Evolutionary conservation across 768 basidiomycete species (phyloP).

Genomic region (Galerina sulciceps): DNA sequence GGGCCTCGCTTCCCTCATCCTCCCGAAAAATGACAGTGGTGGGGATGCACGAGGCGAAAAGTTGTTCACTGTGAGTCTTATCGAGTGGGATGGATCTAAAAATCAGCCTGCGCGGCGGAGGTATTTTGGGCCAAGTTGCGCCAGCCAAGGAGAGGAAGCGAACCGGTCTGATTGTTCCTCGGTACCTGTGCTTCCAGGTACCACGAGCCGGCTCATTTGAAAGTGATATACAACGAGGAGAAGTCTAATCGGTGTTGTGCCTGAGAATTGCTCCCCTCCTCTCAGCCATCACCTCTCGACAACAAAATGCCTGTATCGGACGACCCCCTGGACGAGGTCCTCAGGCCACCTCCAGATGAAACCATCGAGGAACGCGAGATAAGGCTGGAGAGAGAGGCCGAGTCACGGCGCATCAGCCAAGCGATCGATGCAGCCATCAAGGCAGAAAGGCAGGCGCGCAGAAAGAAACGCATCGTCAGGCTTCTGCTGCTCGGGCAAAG

Average conservation of each 20-base stretch:
- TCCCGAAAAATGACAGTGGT: conserved; percentile 18
- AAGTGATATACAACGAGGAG: conserved; percentile 20
- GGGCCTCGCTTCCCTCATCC: not conserved
- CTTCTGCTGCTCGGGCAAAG: conserved; percentile 81
- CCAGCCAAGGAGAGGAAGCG: not conserved
- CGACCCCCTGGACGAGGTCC: conserved; percentile 70
- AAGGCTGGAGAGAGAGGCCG: conserved; percentile 64
- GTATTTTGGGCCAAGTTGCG: too few relatives aligned
- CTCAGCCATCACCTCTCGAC: conserved; percentile 10
- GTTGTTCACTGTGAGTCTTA: not conserved
- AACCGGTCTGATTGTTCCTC: conserved; percentile 28
- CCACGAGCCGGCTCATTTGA: conserved; percentile 19
- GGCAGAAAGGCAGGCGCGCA: conserved; percentile 60
- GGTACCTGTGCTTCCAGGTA: conserved; percentile 29
- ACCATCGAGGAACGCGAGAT: conserved; percentile 57
- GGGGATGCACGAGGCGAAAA: not conserved
- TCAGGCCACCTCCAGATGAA: conserved; percentile 72
- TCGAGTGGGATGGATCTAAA: not conserved
- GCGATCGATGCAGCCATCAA: conserved; percentile 80
- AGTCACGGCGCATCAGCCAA: conserved; percentile 65
- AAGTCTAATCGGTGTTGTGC: conserved; percentile 26
- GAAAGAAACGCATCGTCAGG: conserved; percentile 73
- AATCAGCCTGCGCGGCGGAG: not conserved
- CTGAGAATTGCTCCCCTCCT: conserved; percentile 25
- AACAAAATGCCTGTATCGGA: conserved; percentile 41